phyloP scores from a whole-genome alignment of 768 basidiomycete species.

The Sistotremastrum niveocremeum region DNA sequence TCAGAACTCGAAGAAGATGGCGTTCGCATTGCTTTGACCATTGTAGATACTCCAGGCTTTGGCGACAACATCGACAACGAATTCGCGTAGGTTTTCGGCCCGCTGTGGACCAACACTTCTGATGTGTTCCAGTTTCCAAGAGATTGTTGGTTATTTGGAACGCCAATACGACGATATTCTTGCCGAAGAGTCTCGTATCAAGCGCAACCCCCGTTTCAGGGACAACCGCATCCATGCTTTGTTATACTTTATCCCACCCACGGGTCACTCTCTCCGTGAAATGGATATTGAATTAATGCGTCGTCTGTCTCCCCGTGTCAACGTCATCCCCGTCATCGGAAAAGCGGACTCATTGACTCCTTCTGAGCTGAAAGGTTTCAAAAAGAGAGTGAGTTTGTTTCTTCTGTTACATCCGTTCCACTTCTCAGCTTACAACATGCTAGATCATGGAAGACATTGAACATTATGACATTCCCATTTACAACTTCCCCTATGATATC shows the following conservation, averaged over 20 bases:
- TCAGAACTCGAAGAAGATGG: constrained; percentile 97
- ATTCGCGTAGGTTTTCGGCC: constrained; percentile 59
- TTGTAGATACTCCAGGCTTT: constrained; percentile 98
- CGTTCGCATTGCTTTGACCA: constrained; percentile 92
- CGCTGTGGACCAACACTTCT: background rate
- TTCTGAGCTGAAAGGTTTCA: constrained; percentile 86
- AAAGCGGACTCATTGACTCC: constrained; percentile 95
- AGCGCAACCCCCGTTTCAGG: constrained; percentile 97
- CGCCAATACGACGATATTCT: constrained; percentile 98
- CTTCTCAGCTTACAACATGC: constrained; percentile 2
- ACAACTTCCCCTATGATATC: constrained; percentile 99
- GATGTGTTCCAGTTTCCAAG: constrained; percentile 60
- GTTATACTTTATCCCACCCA: constrained; percentile 96
- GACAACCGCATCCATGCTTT: constrained; percentile 96
- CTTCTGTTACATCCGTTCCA: background rate
- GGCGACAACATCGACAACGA: constrained; percentile 99
- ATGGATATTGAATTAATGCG: constrained; percentile 99
- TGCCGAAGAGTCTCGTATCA: constrained; percentile 97
- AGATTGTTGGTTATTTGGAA: constrained; percentile 93
- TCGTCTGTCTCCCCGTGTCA: constrained; percentile 91
- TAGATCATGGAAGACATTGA: constrained; percentile 99
- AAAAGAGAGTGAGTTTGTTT: constrained; percentile 56
- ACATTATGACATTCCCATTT: constrained; percentile 93
- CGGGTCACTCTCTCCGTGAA: constrained; percentile 90
- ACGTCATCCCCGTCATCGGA: constrained; percentile 96